phyloP scores from a whole-genome alignment of 2,329 filamentous ascomycete species.

The Talaromyces pinophilus region DNA sequence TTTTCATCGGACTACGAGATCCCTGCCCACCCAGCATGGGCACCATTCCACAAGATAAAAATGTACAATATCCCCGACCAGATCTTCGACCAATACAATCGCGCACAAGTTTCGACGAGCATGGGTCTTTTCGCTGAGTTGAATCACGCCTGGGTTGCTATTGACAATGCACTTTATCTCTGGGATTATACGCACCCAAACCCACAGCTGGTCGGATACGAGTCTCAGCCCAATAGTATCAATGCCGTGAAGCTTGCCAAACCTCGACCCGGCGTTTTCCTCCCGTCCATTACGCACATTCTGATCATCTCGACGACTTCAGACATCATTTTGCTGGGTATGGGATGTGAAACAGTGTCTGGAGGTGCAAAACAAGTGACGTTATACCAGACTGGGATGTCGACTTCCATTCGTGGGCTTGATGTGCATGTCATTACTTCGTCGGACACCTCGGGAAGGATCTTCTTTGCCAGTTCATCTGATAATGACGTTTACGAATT shows the following conservation, averaged over 20 bases:
- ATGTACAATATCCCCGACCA: slow-evolving; percentile 88
- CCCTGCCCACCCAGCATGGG: slow-evolving; percentile 67
- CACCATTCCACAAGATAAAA: slow-evolving; percentile 83
- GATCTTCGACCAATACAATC: slow-evolving; percentile 90
- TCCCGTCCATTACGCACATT: slow-evolving; percentile 80
- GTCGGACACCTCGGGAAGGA: slow-evolving; percentile 75
- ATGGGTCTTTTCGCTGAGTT: slow-evolving; percentile 96
- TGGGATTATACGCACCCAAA: slow-evolving; percentile 98
- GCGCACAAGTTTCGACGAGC: slow-evolving; percentile 79
- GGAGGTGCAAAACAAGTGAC: slow-evolving; percentile 72
- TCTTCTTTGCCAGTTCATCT: slow-evolving; percentile 82
- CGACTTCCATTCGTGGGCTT: slow-evolving; percentile 71
- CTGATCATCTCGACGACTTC: slow-evolving; percentile 83
- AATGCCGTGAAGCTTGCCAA: slow-evolving; percentile 85
- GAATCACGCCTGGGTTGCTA: slow-evolving; percentile 91
- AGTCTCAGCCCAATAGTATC: slow-evolving; percentile 85
- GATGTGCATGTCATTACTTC: slow-evolving; percentile 77
- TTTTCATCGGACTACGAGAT: slow-evolving; percentile 91
- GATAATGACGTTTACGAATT: slow-evolving; percentile 92
- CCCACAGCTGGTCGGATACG: slow-evolving; percentile 86
- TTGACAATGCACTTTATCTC: slow-evolving; percentile 93
- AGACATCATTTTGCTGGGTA: slow-evolving; percentile 83
- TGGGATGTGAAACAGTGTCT: slow-evolving; percentile 65
- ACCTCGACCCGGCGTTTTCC: slow-evolving; percentile 84
- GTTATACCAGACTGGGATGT: slow-evolving; percentile 88